Evolutionary conservation across 1,139 yeast genomes (phyloP).

Genomic region (Sugiyamaella japonica): DNA sequence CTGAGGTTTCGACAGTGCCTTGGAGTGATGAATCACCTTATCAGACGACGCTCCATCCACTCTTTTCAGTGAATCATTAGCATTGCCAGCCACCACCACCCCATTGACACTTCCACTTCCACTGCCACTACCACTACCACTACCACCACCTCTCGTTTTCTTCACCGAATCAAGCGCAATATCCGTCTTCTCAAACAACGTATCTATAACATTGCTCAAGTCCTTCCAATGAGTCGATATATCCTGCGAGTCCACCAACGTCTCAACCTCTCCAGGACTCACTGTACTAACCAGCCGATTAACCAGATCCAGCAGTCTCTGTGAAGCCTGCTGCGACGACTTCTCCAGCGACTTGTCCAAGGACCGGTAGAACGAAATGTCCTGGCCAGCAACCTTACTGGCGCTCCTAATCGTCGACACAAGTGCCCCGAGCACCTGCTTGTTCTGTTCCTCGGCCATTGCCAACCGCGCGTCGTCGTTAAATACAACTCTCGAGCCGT

Average conservation of each 20-base stretch:
- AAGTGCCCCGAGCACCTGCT: constrained; percentile 27
- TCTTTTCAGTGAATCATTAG: constrained; percentile 3
- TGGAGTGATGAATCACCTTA: constrained; percentile 35
- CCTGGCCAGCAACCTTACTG: constrained; percentile 73
- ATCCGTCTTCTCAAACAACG: constrained; percentile 72
- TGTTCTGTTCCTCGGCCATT: constrained; percentile 25
- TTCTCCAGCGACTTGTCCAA: constrained; percentile 55
- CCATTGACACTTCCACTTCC: constrained; percentile 11
- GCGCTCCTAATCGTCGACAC: constrained; percentile 62
- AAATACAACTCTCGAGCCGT: neutral
- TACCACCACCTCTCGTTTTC: constrained; percentile 28
- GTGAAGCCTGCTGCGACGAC: constrained; percentile 48
- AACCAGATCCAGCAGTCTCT: constrained; percentile 51
- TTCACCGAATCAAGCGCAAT: constrained; percentile 55
- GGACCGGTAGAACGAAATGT: constrained; percentile 70
- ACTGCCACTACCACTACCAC: constrained; percentile 23
- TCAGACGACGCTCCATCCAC: constrained; percentile 18
- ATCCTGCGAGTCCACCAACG: constrained; percentile 45
- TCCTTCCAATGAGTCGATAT: constrained; percentile 60
- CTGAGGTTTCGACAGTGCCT: constrained; percentile 71
- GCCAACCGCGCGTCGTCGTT: neutral
- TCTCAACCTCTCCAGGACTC: constrained; percentile 40
- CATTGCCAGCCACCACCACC: neutral
- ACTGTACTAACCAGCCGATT: constrained; percentile 53
- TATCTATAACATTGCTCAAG: constrained; percentile 64